Base-by-base conservation (phyloP, 129 eudicot species). In the Saussurea involucrata region DNA sequence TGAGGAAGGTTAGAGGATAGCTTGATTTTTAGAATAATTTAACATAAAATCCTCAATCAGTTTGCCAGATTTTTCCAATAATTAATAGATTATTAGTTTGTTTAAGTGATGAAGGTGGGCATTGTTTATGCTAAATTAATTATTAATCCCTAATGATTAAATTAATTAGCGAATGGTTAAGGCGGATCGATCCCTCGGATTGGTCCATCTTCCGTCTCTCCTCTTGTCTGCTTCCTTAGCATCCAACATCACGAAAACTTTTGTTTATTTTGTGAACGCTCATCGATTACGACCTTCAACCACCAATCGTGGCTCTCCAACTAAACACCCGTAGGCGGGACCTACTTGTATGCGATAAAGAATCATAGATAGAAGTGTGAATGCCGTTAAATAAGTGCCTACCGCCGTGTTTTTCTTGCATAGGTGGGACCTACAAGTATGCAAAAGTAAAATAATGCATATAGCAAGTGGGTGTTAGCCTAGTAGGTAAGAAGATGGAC, bases 171-270 rank as follows among this genome's bases (percentile, higher is more conserved):
- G 80, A 28, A 74, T 42, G 53, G 89, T 49, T 25, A 67, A 74
- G 90, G 85, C 88, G 84, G 87, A 87, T 81, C 87, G 81, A 86
- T 78, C 82, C 37, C 80, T 80, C 85, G 49, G 74, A 66, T 68
- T 72, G 75, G 61, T 73, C 71, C 72, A 40, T 55, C 76, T 76
- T 86, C 65, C 84, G 90, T 87, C 88, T 83, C 82, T 81, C 84
- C 20, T 70, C 66, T 81, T 83, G 90, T 87, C 87, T 83, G 90
- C 28, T 83, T 44, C 86, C 84, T 66, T 74, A 34, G 77, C 77
- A 67, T 44, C 83, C 83, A 77, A 86, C 84, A 80, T 83, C 84
- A 69, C 25, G 49, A 74, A 73, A 80, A 76, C 17, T 22, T 71
- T 78, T 70, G 58, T 60, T 70, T 73, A 73, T 34, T 66, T 13